phyloP scores from a whole-genome alignment of 108 stramenopile genomes.

The Skeletonema tropicum region DNA sequence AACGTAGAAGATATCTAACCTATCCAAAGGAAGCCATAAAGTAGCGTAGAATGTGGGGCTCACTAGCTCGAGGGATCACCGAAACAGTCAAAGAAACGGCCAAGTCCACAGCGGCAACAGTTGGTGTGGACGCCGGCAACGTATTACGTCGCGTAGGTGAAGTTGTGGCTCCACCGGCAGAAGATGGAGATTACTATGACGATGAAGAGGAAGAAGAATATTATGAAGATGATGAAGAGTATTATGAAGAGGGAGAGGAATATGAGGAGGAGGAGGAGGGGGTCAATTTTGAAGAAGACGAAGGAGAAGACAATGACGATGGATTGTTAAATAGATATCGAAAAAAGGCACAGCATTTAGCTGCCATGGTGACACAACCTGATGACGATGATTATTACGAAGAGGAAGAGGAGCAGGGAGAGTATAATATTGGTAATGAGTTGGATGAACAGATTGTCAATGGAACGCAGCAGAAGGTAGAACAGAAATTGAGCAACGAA shows the following conservation, averaged over 20 bases:
- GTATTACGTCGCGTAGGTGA: constrained; percentile 49
- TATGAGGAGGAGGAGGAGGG: constrained; percentile 13
- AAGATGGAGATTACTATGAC: constrained; percentile 12
- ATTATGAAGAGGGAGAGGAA: constrained; percentile 4
- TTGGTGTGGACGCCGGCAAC: constrained; percentile 26
- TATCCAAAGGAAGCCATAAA: too few species aligned
- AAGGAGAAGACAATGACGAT: constrained; percentile 19
- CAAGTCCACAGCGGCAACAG: constrained; percentile 29
- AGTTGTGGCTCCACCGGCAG: constrained; percentile 51
- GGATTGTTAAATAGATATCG: constrained; percentile 28
- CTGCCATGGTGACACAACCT: constrained; percentile 8
- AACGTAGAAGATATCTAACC: too few species aligned
- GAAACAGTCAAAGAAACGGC: constrained; percentile 41
- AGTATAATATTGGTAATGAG: not conserved
- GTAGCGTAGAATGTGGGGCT: constrained; percentile 45
- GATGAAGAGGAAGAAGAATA: constrained; percentile 11
- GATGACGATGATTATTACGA: constrained; percentile 8
- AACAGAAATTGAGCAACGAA: not conserved
- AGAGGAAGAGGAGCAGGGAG: constrained; percentile 6
- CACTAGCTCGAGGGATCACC: constrained; percentile 47
- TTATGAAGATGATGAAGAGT: constrained; percentile 18
- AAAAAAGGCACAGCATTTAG: constrained; percentile 24
- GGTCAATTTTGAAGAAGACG: constrained; percentile 18
- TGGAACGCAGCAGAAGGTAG: not conserved
- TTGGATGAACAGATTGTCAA: not conserved